These are phyloP conservation scores for Deuterostichococcus epilithicus DNA, from an alignment of 139 green algal species.

Conservation along the genomic window DNA sequence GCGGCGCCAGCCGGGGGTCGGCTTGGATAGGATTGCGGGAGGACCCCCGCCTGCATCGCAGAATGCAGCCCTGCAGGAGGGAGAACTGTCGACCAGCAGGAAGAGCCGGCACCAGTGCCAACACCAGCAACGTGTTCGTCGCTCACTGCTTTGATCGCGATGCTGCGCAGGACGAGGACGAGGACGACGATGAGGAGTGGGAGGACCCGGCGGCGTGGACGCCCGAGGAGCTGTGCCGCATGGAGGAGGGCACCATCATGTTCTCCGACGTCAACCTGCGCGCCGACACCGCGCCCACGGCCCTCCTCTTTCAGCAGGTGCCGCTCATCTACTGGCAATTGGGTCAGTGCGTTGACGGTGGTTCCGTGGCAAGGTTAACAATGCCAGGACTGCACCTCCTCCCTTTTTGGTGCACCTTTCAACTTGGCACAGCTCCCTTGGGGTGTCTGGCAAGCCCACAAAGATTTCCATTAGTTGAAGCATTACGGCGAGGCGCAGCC, in stretches of 20 bases:
- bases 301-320: constrained; percentile 55
- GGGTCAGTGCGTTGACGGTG: background rate
- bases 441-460: background rate
- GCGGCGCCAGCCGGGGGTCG: too few species aligned
- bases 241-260: constrained; percentile 29
- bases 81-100: too few species aligned
- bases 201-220: constrained; percentile 35
- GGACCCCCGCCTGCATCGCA: too few species aligned
- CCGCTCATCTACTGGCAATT: background rate
- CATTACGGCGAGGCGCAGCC: background rate
- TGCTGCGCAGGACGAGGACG: background rate
- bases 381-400: background rate
- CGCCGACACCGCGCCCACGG: constrained; percentile 39
- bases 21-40: too few species aligned
- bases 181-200: constrained; percentile 2
- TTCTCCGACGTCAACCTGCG: constrained; percentile 44
- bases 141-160: too few species aligned
- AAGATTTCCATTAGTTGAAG: background rate
- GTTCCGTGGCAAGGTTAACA: background rate
- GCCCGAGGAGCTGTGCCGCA: constrained; percentile 14
- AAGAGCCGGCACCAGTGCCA: too few species aligned
- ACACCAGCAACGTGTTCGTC: too few species aligned
- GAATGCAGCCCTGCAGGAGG: too few species aligned
- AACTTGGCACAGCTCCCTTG: background rate
- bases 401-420: background rate